A percentile compares a stretch with the other conserved stretches of the same genome.
Conservation (phyloP, 2,329 filamentous ascomycete genomes). For the Canariomyces notabilis region DNA sequence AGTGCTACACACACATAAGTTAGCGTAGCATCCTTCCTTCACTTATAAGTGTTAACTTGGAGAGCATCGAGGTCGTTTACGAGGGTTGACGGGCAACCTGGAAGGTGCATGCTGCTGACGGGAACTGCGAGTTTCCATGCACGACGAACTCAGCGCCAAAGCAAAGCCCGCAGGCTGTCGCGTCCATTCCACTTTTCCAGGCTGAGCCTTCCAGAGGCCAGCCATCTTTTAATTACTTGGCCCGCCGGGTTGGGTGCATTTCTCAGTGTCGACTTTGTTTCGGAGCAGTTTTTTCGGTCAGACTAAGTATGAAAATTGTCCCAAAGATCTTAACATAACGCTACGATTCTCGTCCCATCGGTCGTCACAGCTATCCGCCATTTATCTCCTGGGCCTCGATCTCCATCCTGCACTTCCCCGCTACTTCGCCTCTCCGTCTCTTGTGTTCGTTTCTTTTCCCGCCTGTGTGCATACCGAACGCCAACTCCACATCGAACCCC, state of each 20-base stretch:
- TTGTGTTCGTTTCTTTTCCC: constrained; percentile 4
- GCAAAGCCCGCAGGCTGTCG: constrained; percentile 13
- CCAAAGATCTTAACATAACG: too few species aligned
- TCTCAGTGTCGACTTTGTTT: background rate
- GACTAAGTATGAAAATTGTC: background rate
- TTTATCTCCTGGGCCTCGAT: background rate
- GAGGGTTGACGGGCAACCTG: too few species aligned
- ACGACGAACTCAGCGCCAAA: constrained; percentile 1
- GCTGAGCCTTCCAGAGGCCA: background rate
- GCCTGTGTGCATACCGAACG: background rate
- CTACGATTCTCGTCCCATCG: too few species aligned
- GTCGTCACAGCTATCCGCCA: background rate
- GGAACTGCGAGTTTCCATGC: constrained; percentile 3
- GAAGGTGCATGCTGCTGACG: constrained; percentile 1
- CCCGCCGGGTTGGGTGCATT: background rate
- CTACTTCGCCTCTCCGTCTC: too few species aligned
- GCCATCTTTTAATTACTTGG: background rate
- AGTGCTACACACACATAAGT: too few species aligned
- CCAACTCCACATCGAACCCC: constrained; percentile 7
- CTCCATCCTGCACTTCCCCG: background rate
- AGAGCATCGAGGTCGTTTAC: too few species aligned
- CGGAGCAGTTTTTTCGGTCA: background rate
- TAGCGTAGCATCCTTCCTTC: too few species aligned
- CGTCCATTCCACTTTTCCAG: constrained; percentile 1
- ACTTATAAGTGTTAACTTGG: too few species aligned